Evolutionary conservation across 2,329 filamentous ascomycete species (phyloP), one percentile per base, ranked within the genome.

Genomic region (Metarhizium rileyi): DNA sequence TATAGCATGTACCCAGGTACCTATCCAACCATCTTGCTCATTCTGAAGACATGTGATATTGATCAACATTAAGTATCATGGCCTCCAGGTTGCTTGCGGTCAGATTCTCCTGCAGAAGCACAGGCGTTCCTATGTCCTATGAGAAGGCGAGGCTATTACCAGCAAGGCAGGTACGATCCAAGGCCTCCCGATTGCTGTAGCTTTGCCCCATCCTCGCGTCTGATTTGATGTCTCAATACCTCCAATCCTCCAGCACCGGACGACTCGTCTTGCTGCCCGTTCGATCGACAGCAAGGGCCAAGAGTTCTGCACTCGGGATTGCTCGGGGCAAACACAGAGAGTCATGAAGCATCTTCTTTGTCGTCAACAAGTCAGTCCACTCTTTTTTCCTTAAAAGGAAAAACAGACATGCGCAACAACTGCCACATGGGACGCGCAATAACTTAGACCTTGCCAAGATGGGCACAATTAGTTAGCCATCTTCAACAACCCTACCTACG

Each of bases 141-240:
- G 30, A 33, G 30, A 33, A n/a, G 16, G 7, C 35, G 20, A 38
- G 35, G 10, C n/a, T 38, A 20, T 7, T n/a, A 10, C 35, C 35
- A 10, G 16, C 5, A 25, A 50, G 49, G 49, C 49, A 50, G 49
- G 30, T 51, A 41, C 33, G 35, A 20, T n/a, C 27, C 26, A 42
- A 12, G 23, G 43, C 23, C 33, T 45, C 28, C 49, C 49, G 50
- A 49, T 49, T 42, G 33, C 23, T 43, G 46, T 35, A 46, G 46
- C 41, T 45, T 48, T 12, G 46, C 27, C 27, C 50, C 50, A 45
- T 40, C 46, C 20, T 40, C n/a, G 8, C n/a, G 26, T 50, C 40
- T 40, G 46, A 47, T 50, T 27, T 22, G 30, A n/a, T 44, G 45
- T 40, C 38, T 47, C 45, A 28, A 50, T 41, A 28, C 45, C 8